Evolutionary conservation across 1,139 yeast genomes (phyloP).

Genomic region (Torulaspora globosa): DNA sequence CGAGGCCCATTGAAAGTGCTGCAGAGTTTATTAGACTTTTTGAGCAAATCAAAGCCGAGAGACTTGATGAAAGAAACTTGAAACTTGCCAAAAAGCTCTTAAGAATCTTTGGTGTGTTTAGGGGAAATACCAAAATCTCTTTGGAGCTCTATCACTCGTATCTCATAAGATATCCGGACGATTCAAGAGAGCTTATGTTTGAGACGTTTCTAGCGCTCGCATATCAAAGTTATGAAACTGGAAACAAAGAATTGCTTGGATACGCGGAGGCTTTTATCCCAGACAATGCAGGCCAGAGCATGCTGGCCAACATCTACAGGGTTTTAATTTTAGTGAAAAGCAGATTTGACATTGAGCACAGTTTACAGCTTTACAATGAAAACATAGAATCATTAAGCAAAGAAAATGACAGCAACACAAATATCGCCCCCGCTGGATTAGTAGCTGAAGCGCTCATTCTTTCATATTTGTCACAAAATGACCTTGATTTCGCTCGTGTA

Average conservation of each 20-base stretch:
- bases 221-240: constrained; percentile 42
- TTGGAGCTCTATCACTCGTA: constrained; percentile 48
- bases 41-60: constrained; percentile 13
- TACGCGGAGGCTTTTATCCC: constrained; percentile 49
- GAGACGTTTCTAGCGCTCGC: constrained; percentile 41
- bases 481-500: constrained; percentile 59
- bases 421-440: constrained; percentile 45
- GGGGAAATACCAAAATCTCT: constrained; percentile 40
- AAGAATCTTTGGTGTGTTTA: constrained; percentile 42
- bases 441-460: constrained; percentile 53
- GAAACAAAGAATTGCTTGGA: constrained; percentile 38
- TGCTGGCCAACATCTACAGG: constrained; percentile 39
- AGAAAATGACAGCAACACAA: constrained; percentile 35
- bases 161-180: constrained; percentile 40
- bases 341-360: constrained; percentile 43
- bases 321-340: constrained; percentile 47
- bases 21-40: constrained; percentile 14
- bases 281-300: constrained; percentile 39
- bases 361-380: constrained; percentile 52
- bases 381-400: constrained; percentile 40
- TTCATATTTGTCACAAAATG: constrained; percentile 47
- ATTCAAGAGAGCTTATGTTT: constrained; percentile 39
- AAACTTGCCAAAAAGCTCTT: constrained; percentile 27
- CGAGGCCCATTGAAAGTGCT: constrained; percentile 5
- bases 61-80: constrained; percentile 15